Percentiles rank a stretch among this genome's conserved stretches.
Evolutionary conservation across 225 moss, liverwort and hornwort species (phyloP).

Genomic region (Physcomitrium patens): DNA sequence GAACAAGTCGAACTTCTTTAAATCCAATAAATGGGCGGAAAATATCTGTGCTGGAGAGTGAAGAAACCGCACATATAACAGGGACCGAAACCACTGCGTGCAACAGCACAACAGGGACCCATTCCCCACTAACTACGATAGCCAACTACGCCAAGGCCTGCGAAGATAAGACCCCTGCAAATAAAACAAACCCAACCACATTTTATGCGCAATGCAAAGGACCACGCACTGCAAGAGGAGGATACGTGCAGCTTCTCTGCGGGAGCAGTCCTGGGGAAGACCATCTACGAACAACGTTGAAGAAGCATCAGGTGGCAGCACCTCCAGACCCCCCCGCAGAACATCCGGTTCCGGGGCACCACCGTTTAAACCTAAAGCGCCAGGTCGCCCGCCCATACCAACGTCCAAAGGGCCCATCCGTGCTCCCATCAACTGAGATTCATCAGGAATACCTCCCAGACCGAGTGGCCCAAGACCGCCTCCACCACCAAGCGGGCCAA

Average conservation of each 20-base stretch:
- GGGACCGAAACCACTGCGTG: not conserved
- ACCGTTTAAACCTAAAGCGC: slow-evolving; percentile 84
- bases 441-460: slow-evolving; percentile 80
- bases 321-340: slow-evolving; percentile 83
- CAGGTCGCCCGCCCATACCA: slow-evolving; percentile 86
- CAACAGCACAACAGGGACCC: not conserved
- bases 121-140: not conserved
- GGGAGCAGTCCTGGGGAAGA: slow-evolving; percentile 95
- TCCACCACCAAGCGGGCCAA: slow-evolving; percentile 84
- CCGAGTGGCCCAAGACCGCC: slow-evolving; percentile 80
- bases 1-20: slow-evolving; percentile 97
- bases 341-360: slow-evolving; percentile 87
- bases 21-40: slow-evolving; percentile 99
- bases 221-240: slow-evolving; percentile 23
- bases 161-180: too few relatives aligned
- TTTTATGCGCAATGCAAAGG: not conserved
- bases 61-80: slow-evolving; percentile 29
- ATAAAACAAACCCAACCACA: too few relatives aligned
- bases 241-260: slow-evolving; percentile 99
- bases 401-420: slow-evolving; percentile 93
- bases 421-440: slow-evolving; percentile 80
- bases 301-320: slow-evolving; percentile 97
- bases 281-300: slow-evolving; percentile 97
- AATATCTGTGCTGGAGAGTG: slow-evolving; percentile 58
- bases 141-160: too few relatives aligned